These are phyloP conservation scores for Neolentinus lepideus DNA, from an alignment of 1,284 basidiomycete genomes.

Conservation along the genomic window DNA sequence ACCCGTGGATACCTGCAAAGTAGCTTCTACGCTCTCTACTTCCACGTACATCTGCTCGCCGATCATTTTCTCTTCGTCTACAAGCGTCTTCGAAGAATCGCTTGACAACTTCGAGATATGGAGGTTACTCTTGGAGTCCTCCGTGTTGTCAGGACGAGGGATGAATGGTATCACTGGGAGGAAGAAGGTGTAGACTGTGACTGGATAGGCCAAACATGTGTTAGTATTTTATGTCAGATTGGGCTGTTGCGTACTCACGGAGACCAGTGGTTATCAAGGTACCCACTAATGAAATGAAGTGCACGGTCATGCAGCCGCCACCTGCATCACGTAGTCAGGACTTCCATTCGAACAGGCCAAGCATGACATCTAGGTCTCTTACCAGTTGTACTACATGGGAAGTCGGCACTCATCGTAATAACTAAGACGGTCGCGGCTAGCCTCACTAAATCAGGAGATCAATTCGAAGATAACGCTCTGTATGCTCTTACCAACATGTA, in stretches of 20 bases:
- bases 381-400: not conserved
- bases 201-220: not conserved
- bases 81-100: not conserved
- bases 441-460: too few relatives aligned
- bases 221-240: not conserved
- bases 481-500: not conserved
- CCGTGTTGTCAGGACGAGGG: not conserved
- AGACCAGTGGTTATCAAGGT: not conserved
- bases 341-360: not conserved
- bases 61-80: not conserved
- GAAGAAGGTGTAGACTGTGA: not conserved
- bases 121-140: not conserved
- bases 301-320: not conserved
- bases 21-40: not conserved
- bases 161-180: not conserved
- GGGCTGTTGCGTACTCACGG: not conserved
- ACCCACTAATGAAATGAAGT: not conserved
- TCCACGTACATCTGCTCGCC: not conserved
- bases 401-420: not conserved
- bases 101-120: not conserved
- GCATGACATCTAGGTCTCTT: not conserved
- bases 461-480: too few relatives aligned
- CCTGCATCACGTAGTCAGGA: not conserved
- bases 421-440: not conserved
- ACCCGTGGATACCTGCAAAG: not conserved